phyloP scores from a whole-genome alignment of 2,329 filamentous ascomycete genomes.

The Cladophialophora yegresii region DNA sequence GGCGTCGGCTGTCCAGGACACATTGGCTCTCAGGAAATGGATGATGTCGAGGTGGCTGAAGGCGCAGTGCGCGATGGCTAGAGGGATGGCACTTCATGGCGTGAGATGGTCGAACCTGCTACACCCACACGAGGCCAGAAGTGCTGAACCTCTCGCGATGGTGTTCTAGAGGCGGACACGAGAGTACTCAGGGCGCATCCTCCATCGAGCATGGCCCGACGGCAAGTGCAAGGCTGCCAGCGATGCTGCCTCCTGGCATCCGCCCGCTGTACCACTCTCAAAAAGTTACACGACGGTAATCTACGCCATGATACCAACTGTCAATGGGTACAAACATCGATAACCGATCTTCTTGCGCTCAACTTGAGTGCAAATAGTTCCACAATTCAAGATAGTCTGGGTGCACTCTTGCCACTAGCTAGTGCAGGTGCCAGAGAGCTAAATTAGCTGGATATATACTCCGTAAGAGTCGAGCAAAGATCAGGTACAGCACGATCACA shows the following conservation, averaged over 20 bases:
- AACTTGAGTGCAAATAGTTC: background rate
- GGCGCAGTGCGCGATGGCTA: background rate
- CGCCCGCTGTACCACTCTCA: too few relatives aligned
- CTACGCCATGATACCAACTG: too few relatives aligned
- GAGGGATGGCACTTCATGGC: background rate
- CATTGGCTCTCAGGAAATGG: background rate
- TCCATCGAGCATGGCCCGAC: too few relatives aligned
- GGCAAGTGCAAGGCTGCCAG: too few relatives aligned
- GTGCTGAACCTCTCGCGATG: background rate
- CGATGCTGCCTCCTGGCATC: too few relatives aligned
- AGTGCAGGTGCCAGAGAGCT: background rate
- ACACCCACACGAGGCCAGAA: background rate
- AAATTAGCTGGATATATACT: background rate
- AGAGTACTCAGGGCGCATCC: too few relatives aligned
- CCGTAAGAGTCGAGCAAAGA: background rate
- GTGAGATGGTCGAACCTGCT: background rate
- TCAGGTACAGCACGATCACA: background rate
- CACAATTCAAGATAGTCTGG: background rate
- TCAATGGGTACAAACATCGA: too few relatives aligned
- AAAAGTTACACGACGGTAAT: too few relatives aligned
- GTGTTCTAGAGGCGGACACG: background rate
- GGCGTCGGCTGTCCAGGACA: background rate
- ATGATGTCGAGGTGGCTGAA: background rate
- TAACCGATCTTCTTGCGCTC: too few relatives aligned
- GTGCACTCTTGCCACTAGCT: background rate